phyloP scores from a whole-genome alignment of 805 yeast genomes.

The Saccharomyces jurei region DNA sequence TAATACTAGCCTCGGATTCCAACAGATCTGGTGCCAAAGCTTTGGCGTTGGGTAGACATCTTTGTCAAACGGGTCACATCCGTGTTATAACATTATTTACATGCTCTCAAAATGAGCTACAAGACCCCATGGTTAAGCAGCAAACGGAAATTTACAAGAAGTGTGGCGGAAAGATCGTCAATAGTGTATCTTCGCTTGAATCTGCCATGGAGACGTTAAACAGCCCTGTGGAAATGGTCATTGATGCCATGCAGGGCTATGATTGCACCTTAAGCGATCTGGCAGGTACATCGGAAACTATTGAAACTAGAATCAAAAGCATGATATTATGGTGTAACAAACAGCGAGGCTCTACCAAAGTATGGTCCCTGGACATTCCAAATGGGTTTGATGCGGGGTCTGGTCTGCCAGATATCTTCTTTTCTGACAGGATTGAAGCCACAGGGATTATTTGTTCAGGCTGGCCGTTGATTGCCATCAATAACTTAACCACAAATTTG shows the following conservation, averaged over 20 bases:
- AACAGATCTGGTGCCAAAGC: conserved; percentile 69
- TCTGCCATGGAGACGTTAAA: conserved; percentile 40
- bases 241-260: conserved; percentile 82
- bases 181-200: conserved; percentile 32
- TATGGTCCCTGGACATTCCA: conserved; percentile 65
- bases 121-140: conserved; percentile 29
- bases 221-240: conserved; percentile 67
- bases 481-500: conserved; percentile 14
- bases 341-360: conserved; percentile 7
- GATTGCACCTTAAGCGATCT: conserved; percentile 62
- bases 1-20: conserved; percentile 59
- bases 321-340: conserved; percentile 62
- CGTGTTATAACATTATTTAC: conserved; percentile 49
- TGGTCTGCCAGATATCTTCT: conserved; percentile 36
- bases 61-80: conserved; percentile 52
- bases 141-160: conserved; percentile 51
- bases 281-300: conserved; percentile 12
- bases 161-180: conserved; percentile 63
- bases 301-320: conserved; percentile 22
- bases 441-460: conserved; percentile 64
- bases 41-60: conserved; percentile 69
- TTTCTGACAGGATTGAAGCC: conserved; percentile 27
- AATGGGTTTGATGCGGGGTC: conserved; percentile 80
- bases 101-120: conserved; percentile 22
- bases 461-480: conserved; percentile 57